Evolutionary conservation across 306 rosid genomes (phyloP).

Genomic region (Glycine latifolia): DNA sequence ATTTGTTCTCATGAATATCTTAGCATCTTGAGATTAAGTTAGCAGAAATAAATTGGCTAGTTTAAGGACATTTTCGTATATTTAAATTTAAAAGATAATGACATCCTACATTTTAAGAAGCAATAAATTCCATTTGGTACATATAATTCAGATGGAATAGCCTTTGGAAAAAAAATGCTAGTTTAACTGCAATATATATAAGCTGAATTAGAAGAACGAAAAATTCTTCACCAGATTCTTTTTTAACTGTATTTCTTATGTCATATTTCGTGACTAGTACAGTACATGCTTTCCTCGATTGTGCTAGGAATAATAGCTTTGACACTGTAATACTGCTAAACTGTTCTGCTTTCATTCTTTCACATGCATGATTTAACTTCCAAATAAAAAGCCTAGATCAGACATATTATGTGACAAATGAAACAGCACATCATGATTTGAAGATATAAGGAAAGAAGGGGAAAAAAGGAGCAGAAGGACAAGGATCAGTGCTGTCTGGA

Average conservation of each 20-base stretch:
- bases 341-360: neutral
- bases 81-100: neutral
- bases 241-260: slow-evolving; percentile 16
- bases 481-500: too few species aligned
- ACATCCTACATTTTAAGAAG: neutral
- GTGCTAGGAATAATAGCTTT: slow-evolving; percentile 25
- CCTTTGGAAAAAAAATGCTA: neutral
- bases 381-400: neutral
- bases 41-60: neutral
- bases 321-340: slow-evolving; percentile 16
- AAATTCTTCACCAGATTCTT: neutral
- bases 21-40: slow-evolving; percentile 3
- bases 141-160: slow-evolving; percentile 13
- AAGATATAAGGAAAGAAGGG: too few species aligned
- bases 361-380: slow-evolving; percentile 1
- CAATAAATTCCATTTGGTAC: slow-evolving; percentile 12
- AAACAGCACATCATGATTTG: neutral
- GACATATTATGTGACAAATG: neutral
- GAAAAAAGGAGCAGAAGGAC: too few species aligned
- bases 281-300: neutral
- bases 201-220: neutral
- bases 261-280: neutral
- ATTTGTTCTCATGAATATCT: slow-evolving; percentile 23
- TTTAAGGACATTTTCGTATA: slow-evolving; percentile 5
- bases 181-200: neutral